Evolutionary conservation across 148 eudicot species (phyloP).

Genomic region (Drosera capensis): DNA sequence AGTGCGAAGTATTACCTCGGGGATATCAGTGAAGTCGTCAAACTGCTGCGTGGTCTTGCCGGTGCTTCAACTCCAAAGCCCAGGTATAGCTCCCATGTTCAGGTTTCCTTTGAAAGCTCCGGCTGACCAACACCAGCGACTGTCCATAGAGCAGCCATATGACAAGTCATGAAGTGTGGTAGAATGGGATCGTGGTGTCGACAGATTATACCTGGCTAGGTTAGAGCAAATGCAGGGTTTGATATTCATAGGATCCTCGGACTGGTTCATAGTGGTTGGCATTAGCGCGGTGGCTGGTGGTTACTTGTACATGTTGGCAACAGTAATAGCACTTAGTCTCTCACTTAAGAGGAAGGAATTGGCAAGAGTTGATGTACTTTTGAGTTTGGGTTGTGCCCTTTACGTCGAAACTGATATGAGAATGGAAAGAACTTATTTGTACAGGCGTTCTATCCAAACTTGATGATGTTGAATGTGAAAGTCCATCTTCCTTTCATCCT

Average conservation of each 20-base stretch:
- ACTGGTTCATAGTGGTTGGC: no score
- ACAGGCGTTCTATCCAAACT: conserved; percentile 6
- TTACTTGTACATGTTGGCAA: conserved; percentile 11
- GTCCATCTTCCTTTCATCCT: no score
- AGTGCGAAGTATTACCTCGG: conserved; percentile 78
- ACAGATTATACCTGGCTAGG: no score
- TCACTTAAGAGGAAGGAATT: background rate
- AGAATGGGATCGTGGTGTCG: background rate
- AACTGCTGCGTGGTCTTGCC: conserved; percentile 39
- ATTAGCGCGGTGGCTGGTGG: background rate
- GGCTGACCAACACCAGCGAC: background rate
- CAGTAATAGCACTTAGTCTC: conserved; percentile 1
- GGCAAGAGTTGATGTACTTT: background rate
- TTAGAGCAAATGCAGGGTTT: no score
- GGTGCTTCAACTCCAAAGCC: conserved; percentile 39
- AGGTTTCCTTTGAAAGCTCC: conserved; percentile 42
- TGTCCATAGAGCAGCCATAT: no score
- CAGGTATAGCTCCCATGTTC: conserved; percentile 21
- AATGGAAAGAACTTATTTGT: conserved; percentile 10
- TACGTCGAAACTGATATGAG: background rate
- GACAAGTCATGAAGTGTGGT: background rate
- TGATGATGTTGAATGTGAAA: background rate
- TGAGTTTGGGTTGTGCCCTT: background rate
- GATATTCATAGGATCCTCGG: no score
- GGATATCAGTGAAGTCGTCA: conserved; percentile 39